Conservation (phyloP, 129 eudicot genomes). For the Artemisia argyi region DNA sequence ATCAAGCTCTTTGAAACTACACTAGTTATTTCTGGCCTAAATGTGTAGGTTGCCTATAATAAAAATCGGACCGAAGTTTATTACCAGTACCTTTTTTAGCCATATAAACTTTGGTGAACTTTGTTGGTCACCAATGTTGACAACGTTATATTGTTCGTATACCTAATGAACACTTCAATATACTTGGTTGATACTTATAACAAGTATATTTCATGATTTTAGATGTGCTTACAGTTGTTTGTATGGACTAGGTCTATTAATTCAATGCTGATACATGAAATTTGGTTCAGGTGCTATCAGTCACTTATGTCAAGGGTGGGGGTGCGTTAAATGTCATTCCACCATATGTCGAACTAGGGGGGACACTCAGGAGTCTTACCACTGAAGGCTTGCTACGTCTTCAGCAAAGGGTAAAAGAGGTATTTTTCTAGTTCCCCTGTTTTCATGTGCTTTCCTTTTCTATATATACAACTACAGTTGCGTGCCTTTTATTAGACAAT, state of each 20-base stretch:
- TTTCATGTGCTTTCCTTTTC: too few species aligned
- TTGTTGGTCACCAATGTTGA: too few species aligned
- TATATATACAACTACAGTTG: not conserved
- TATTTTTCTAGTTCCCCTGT: conserved; percentile 14
- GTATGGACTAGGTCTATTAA: not conserved
- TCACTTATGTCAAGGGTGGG: conserved; percentile 76
- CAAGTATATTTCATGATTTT: too few species aligned
- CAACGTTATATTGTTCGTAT: too few species aligned
- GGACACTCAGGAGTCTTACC: conserved; percentile 83
- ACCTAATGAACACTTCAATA: too few species aligned
- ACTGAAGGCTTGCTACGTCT: conserved; percentile 71
- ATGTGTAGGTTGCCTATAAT: too few species aligned
- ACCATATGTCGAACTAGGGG: conserved; percentile 66
- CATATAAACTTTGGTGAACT: not conserved
- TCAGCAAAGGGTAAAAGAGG: conserved; percentile 82
- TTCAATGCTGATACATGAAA: conserved; percentile 25
- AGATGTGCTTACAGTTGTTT: not conserved
- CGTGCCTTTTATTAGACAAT: too few species aligned
- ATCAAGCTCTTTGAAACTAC: too few species aligned
- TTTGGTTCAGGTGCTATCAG: conserved; percentile 67
- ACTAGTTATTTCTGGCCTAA: too few species aligned
- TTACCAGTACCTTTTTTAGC: too few species aligned
- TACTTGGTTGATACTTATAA: too few species aligned
- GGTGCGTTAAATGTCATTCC: conserved; percentile 60
- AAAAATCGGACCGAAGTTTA: too few species aligned